Evolutionary conservation across 2,329 filamentous ascomycete genomes (phyloP), one percentile per base, ranked within the genome.

Genomic region (Aspergillus ustus): DNA sequence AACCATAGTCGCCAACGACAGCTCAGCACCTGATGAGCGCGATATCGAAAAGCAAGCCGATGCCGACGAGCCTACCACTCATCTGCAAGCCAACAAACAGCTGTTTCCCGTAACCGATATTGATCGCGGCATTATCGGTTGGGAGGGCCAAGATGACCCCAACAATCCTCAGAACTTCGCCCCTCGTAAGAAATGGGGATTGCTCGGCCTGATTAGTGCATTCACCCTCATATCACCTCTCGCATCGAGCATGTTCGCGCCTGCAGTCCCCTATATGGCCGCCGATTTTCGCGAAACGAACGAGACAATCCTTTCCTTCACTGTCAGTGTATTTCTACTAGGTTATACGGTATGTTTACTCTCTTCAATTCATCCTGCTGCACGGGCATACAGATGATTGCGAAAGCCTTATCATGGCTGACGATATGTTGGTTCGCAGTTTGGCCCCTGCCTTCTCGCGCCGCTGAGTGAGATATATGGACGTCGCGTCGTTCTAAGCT

Each of bases 401-500:
- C 6, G 25, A 25, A 3, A 50, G 15, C 3, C 0, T 22, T 46
- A 17, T 20, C 31, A 22, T 40, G 29, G 15, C 19, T 31, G 7
- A 51, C 45, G 37, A 37, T 17, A 25, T 17, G 8, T 7, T 17
- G 22, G 1, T 29, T 19, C n/a, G 22, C 48, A 62, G 49, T 64
- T 88, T 59, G 86, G 87, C 0, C 87, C 87, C 1, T 75, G 90
- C 4, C 67, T 91, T 1, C 88, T 88, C 80, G 88, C 88, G 2
- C 88, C 88, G 0, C 70, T 91, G 7, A 82, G 85, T 19, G 88
- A 91, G 69, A 75, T 90, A n/a, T 89, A 85, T 60, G 88, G 86
- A 6, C 80, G 86, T 7, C 81, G 88, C 62, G 74, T 83, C 40
- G 80, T 89, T 19, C 88, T 89, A 70, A 81, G 85, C 66, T 74